Evolutionary conservation across 1,284 basidiomycete species (phyloP).

Genomic region (Puccinia horiana): DNA sequence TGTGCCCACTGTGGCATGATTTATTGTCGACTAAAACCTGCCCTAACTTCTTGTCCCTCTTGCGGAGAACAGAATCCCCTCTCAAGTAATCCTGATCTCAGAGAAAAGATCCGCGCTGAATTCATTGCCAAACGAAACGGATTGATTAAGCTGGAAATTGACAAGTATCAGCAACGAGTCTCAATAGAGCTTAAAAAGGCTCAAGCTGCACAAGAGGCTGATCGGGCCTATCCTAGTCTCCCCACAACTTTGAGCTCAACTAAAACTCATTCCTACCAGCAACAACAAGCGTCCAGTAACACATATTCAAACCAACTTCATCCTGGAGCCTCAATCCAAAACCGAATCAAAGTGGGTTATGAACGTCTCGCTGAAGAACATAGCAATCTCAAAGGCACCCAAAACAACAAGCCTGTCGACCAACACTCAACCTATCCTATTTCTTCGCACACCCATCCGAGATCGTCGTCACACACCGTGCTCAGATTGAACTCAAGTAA

Average conservation of each 20-base stretch:
- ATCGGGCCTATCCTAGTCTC: constrained; percentile 21
- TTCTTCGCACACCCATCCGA: not conserved
- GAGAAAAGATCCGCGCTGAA: not conserved
- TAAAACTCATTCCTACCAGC: not conserved
- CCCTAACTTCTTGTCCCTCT: constrained; percentile 18
- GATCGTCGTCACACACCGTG: not conserved
- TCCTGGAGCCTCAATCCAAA: not conserved
- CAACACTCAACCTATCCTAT: not conserved
- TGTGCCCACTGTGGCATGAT: constrained; percentile 25
- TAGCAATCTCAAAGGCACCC: not conserved
- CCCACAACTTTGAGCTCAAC: not conserved
- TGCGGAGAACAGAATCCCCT: not conserved
- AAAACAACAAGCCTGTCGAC: not conserved
- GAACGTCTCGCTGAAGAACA: constrained; percentile 25
- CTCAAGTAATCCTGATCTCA: not conserved
- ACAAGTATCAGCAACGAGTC: constrained; percentile 23
- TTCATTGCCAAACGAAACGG: not conserved
- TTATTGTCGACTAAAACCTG: constrained; percentile 28
- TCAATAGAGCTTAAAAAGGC: constrained; percentile 18
- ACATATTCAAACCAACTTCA: constrained; percentile 19
- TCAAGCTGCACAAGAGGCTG: constrained; percentile 21
- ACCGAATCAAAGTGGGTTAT: constrained; percentile 7
- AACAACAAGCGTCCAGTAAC: not conserved
- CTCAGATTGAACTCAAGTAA: constrained; percentile 1
- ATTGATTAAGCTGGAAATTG: not conserved